Evolutionary conservation across 1,284 basidiomycete genomes (phyloP).

Genomic region (Ustilago vetiveriae): DNA sequence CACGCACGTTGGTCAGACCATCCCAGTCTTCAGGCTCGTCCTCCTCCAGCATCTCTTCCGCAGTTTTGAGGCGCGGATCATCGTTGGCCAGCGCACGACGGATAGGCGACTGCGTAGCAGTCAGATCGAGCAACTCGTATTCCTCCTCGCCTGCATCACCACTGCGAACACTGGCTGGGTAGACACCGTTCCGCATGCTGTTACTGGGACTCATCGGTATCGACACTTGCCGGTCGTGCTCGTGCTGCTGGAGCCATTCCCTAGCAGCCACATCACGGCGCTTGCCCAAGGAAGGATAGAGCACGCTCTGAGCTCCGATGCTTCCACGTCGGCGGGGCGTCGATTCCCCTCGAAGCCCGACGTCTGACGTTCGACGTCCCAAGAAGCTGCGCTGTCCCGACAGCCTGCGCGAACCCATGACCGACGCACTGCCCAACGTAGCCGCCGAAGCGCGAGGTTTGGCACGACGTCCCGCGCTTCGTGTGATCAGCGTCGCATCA

Average conservation of each 20-base stretch:
- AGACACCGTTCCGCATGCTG: slow-evolving; percentile 26
- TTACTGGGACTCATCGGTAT: slow-evolving; percentile 36
- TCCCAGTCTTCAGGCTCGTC: slow-evolving; percentile 85
- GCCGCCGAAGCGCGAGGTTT: slow-evolving; percentile 31
- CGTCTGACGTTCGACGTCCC: slow-evolving; percentile 61
- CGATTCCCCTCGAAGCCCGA: slow-evolving; percentile 67
- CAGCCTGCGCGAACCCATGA: slow-evolving; percentile 43
- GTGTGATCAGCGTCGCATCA: slow-evolving; percentile 24
- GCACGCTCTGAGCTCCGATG: slow-evolving; percentile 71
- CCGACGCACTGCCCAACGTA: slow-evolving; percentile 30
- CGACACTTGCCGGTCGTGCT: slow-evolving; percentile 43
- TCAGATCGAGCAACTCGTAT: slow-evolving; percentile 43
- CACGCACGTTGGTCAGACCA: slow-evolving; percentile 77
- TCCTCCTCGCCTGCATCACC: slow-evolving; percentile 23
- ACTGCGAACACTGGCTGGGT: slow-evolving; percentile 30
- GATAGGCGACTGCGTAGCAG: slow-evolving; percentile 37
- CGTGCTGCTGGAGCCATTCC: slow-evolving; percentile 75
- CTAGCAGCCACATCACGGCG: slow-evolving; percentile 86
- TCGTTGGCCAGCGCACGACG: slow-evolving; percentile 35
- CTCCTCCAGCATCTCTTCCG: slow-evolving; percentile 71
- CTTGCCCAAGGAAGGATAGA: slow-evolving; percentile 73
- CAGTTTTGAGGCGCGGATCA: slow-evolving; percentile 56
- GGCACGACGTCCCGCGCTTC: slow-evolving; percentile 25
- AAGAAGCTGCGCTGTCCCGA: slow-evolving; percentile 63
- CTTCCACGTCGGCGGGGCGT: slow-evolving; percentile 77